A percentile compares a stretch with the other conserved stretches of the same genome.
phyloP scores from a whole-genome alignment of 768 basidiomycete species.

The Agaricus subrufescens region DNA sequence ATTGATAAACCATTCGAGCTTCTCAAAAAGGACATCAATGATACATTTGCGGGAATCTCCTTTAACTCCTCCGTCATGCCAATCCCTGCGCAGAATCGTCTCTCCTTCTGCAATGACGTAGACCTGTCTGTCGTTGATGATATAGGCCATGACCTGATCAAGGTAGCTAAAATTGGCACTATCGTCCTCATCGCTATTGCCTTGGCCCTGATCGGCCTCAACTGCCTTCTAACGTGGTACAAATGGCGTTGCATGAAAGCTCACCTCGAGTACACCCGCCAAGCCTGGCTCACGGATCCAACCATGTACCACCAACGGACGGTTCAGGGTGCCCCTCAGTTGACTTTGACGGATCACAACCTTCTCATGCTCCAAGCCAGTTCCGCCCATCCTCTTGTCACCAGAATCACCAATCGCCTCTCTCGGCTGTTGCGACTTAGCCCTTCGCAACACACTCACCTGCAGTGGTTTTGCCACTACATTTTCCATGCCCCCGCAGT shows the following conservation, averaged over 20 bases:
- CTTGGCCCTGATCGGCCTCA: conserved; percentile 66
- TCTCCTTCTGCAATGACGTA: conserved; percentile 73
- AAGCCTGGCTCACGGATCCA: conserved; percentile 75
- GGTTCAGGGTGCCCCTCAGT: conserved; percentile 35
- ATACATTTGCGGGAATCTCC: conserved; percentile 68
- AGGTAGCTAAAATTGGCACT: conserved; percentile 74
- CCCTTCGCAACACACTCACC: conserved; percentile 58
- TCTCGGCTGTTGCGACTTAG: conserved; percentile 48
- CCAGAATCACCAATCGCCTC: conserved; percentile 54
- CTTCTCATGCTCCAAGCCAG: conserved; percentile 70
- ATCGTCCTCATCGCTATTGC: conserved; percentile 68
- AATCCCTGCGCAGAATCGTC: conserved; percentile 61
- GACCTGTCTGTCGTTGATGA: conserved; percentile 87
- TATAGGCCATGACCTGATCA: conserved; percentile 73
- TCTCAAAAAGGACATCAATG: conserved; percentile 85
- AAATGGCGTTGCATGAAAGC: conserved; percentile 71
- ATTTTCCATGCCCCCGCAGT: conserved; percentile 89
- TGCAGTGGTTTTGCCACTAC: conserved; percentile 89
- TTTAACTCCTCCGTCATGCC: conserved; percentile 75
- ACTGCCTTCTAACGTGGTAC: conserved; percentile 84
- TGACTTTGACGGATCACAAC: conserved; percentile 70
- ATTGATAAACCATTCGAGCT: conserved; percentile 86
- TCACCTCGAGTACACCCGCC: conserved; percentile 66
- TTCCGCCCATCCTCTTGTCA: conserved; percentile 69
- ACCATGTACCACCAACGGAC: conserved; percentile 42